Evolutionary conservation across 2,329 filamentous ascomycete genomes (phyloP), one percentile per base, ranked within the genome.

Genomic region (Alternaria sp.): DNA sequence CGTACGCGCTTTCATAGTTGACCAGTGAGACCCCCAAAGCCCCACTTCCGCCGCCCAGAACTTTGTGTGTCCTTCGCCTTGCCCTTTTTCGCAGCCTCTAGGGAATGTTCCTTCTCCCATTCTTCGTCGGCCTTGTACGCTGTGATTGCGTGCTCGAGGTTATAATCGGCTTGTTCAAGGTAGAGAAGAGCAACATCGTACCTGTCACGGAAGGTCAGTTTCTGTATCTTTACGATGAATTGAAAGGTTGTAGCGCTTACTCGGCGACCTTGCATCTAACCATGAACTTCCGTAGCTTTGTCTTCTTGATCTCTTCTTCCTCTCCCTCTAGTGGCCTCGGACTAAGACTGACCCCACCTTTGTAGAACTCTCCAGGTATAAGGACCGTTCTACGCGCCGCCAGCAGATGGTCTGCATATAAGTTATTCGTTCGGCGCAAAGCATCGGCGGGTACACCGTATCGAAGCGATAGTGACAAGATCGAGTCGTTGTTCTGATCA

Each of bases 261-360:
- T 94, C 90, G 25, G 86, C 82, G 28, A 92, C 90, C 75, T 94
- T 94, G 79, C 89, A 92, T 1, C 85, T 84, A 2, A 92, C 88
- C 92, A 94, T 94, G 83, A 90, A 94, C 63, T 90, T 86, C 43
- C 92, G 84, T 34, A 94, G 84, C 73, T 89, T 89, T 18, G 81
- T 84, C 79, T 92, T 94, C 64, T 88, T 85, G 51, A 85, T 81
- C 78, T 92, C 89, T 71, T 93, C 91, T 46, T 91, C 90, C 73
- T 92, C 91, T 49, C 89, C 88, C 55, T 91, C 90, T n/a, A 92
- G 70, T 0, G 92, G 91, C 28, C 85, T 82, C 1, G 91, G 90
- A 46, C 89, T 92, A 25, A 93, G 80, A 68, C 87, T 90, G 6
- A 90, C 82, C 4, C 87, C 88, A 4, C 84, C 88, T 67, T 87